phyloP scores from a whole-genome alignment of 371 early-diverging fungal species.

The Mortierella sp. region DNA sequence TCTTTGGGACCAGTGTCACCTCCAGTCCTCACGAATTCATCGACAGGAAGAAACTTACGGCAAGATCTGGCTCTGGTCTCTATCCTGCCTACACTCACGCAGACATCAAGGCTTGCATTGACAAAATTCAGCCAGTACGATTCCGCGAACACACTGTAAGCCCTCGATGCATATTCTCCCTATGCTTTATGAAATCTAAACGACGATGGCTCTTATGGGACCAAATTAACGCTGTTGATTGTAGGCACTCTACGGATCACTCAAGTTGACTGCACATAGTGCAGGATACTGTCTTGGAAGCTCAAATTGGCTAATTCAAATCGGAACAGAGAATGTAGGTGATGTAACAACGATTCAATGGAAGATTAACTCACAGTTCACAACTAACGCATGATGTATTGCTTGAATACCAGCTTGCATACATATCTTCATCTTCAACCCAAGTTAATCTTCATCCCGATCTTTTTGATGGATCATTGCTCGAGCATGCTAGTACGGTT shows the following conservation, averaged over 20 bases:
- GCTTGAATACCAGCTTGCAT: constrained; percentile 61
- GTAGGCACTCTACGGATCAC: constrained; percentile 46
- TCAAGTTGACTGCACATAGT: constrained; percentile 47
- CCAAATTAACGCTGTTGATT: neutral
- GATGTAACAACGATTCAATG: neutral
- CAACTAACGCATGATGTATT: neutral
- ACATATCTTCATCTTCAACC: constrained; percentile 76
- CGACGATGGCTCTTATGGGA: no score
- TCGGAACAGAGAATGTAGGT: constrained; percentile 50
- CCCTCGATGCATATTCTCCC: neutral
- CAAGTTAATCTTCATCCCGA: constrained; percentile 75
- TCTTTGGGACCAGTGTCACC: constrained; percentile 61
- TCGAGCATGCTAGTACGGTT: constrained; percentile 71
- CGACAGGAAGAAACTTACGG: constrained; percentile 41
- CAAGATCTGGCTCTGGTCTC: constrained; percentile 41
- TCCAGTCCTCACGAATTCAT: constrained; percentile 48
- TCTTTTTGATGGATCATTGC: constrained; percentile 70
- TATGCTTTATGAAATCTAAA: neutral
- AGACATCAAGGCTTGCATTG: constrained; percentile 72
- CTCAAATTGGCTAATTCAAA: constrained; percentile 52
- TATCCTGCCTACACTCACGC: constrained; percentile 66
- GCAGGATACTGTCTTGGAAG: constrained; percentile 55
- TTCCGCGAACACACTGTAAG: constrained; percentile 71
- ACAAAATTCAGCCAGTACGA: constrained; percentile 75
- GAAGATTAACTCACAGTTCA: neutral